A percentile compares a stretch with the other conserved stretches of the same genome.
Evolutionary conservation across 306 rosid genomes (phyloP).

Genomic region (Rosa chinensis): DNA sequence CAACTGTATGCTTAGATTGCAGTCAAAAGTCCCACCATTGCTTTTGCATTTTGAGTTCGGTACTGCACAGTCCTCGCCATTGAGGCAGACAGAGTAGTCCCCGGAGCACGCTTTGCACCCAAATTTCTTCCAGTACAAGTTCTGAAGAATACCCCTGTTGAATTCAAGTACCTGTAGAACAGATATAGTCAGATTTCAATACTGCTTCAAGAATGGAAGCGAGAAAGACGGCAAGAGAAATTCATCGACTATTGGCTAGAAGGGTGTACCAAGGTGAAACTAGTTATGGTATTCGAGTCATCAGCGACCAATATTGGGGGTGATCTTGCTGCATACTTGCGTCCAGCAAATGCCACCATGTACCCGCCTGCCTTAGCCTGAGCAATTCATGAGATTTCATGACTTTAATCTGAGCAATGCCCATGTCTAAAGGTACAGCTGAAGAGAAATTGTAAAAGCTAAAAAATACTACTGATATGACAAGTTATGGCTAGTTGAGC

Average conservation of each 20-base stretch:
- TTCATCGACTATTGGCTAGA: not conserved
- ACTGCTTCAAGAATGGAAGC: not conserved
- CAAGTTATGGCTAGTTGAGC: not conserved
- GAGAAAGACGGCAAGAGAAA: not conserved
- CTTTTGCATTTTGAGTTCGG: slow-evolving; percentile 52
- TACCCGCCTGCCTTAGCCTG: slow-evolving; percentile 49
- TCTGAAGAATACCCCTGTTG: slow-evolving; percentile 65
- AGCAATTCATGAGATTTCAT: slow-evolving; percentile 11
- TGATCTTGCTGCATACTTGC: slow-evolving; percentile 94
- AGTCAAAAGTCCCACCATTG: slow-evolving; percentile 45
- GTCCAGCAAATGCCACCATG: slow-evolving; percentile 96
- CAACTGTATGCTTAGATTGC: slow-evolving; percentile 71
- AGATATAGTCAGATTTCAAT: slow-evolving; percentile 11
- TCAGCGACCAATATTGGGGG: slow-evolving; percentile 64
- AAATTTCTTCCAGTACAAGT: slow-evolving; percentile 74
- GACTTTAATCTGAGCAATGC: not conserved
- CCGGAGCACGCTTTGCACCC: slow-evolving; percentile 62
- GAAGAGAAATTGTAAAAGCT: not conserved
- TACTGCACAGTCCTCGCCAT: slow-evolving; percentile 71
- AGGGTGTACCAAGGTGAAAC: slow-evolving; percentile 75
- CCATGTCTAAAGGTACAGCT: too few species aligned
- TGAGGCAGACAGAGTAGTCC: slow-evolving; percentile 53
- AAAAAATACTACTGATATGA: not conserved
- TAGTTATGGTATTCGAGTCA: slow-evolving; percentile 51
- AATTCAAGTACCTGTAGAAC: slow-evolving; percentile 75